Conservation (phyloP, 2,329 filamentous ascomycete genomes). For the Fusarium tricinctum region DNA sequence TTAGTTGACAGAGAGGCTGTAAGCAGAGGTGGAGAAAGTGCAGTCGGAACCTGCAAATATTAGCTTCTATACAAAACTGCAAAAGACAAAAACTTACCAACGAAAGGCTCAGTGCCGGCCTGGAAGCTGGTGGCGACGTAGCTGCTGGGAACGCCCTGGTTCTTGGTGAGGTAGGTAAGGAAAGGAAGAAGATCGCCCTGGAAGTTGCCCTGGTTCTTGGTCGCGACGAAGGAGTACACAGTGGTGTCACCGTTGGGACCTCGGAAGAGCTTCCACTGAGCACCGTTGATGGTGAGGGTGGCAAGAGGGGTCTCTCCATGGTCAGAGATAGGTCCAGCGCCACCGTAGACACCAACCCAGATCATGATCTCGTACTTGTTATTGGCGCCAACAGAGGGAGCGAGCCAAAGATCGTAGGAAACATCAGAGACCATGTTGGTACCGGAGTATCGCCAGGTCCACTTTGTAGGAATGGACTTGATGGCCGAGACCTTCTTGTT, state of each 20-base stretch:
- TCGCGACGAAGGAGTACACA: slow-evolving; percentile 69
- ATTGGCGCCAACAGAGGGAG: slow-evolving; percentile 57
- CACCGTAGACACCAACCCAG: slow-evolving; percentile 71
- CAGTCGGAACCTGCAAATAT: slow-evolving; percentile 36
- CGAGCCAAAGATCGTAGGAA: slow-evolving; percentile 73
- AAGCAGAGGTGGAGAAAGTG: slow-evolving; percentile 37
- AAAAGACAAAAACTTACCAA: slow-evolving; percentile 51
- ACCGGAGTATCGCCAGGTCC: slow-evolving; percentile 53
- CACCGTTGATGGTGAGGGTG: slow-evolving; percentile 66
- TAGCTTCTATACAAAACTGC: neutral
- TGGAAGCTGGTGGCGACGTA: slow-evolving; percentile 46
- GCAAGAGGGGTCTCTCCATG: slow-evolving; percentile 30
- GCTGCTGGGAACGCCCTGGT: slow-evolving; percentile 56
- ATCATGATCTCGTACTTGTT: slow-evolving; percentile 75
- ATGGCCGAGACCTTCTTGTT: slow-evolving; percentile 55
- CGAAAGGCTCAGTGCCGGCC: slow-evolving; percentile 69
- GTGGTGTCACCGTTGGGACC: slow-evolving; percentile 72
- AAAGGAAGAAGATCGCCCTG: slow-evolving; percentile 70
- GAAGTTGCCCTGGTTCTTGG: slow-evolving; percentile 64
- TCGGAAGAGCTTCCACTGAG: slow-evolving; percentile 70
- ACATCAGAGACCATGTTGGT: slow-evolving; percentile 65
- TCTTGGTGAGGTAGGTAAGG: slow-evolving; percentile 66
- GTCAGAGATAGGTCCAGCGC: slow-evolving; percentile 67
- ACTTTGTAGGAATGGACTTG: slow-evolving; percentile 54
- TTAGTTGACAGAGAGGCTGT: slow-evolving; percentile 37